Evolutionary conservation across 352 stramenopile genomes (phyloP).

Genomic region (Ochromonadaceae sp.): DNA sequence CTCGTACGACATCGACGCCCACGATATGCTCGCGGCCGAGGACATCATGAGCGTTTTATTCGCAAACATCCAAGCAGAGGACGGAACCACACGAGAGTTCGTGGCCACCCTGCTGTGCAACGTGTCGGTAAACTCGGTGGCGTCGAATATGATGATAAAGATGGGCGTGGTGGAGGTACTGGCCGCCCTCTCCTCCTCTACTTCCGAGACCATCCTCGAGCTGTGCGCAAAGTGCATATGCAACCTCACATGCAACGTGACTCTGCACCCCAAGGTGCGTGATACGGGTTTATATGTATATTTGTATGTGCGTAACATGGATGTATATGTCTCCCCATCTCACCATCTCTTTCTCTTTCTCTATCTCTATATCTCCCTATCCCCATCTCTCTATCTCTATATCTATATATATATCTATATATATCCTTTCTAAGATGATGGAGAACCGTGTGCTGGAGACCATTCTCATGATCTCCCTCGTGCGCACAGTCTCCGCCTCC

Average conservation of each 20-base stretch:
- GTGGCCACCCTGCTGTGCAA: slow-evolving; percentile 3
- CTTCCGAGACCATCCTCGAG: slow-evolving; percentile 7
- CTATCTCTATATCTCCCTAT: too few species aligned
- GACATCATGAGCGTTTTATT: background rate
- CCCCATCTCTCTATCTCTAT: too few species aligned
- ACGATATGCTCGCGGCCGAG: background rate
- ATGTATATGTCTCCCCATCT: too few species aligned
- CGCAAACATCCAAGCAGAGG: background rate
- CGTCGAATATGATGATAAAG: background rate
- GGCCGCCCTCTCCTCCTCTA: background rate
- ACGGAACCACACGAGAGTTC: slow-evolving; percentile 8
- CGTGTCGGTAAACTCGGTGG: background rate
- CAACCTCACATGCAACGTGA: background rate
- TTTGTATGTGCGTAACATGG: too few species aligned
- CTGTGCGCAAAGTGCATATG: slow-evolving; percentile 7
- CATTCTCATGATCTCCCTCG: slow-evolving; percentile 10
- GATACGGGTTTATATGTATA: too few species aligned
- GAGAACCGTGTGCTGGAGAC: background rate
- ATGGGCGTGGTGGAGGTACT: slow-evolving; percentile 8
- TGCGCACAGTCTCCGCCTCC: background rate
- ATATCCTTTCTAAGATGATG: too few species aligned
- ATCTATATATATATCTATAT: too few species aligned
- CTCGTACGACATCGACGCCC: slow-evolving; percentile 2
- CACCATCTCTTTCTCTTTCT: too few species aligned
- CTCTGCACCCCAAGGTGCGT: background rate